Base-by-base conservation (phyloP, 768 basidiomycete genomes). In the Lyophyllum atratum region DNA sequence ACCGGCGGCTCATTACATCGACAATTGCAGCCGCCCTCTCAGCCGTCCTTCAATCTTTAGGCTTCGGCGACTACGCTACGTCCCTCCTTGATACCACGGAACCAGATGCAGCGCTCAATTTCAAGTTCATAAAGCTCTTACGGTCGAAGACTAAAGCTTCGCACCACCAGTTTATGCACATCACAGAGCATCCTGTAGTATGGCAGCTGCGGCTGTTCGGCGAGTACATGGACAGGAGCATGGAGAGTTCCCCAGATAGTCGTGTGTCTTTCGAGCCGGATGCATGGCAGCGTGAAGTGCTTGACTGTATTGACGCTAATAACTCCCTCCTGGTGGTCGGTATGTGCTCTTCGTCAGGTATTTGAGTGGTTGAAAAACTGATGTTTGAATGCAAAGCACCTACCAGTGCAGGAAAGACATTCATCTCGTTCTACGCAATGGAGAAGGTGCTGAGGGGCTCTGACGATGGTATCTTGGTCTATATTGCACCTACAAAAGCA, bases 391-490 rank as follows among this genome's bases (percentile, higher is more conserved):
- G 12, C 39, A 6, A 22, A 87, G 86, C 86, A 3, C 87, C 86
- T 0, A 88, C 86, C 1, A 86, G 85, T 68, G 87, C 86, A 0
- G 87, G 88, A 26, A 90, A 68, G 34, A 90, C 89, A 0, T 90
- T 90, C 64, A 88, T 90, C 42, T 86, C 86, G 2, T 90, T 79
- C 67, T 89, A 89, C 60, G 88, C 89, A 0, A 90, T 90, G 88
- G 87, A 89, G 66, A 80, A 81, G 59, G 74, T 88, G 14, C 70
- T 90, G 2, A 73, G 84, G 53, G 74, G 73, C 39, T 85, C 85
- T 0, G 84, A 90, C 63, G 81, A 89, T 42, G 87, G 85, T 0
- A 76, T 90, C 40, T 65, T 90, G 33, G 83, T 90, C 19, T 90
- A 90, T 65, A 80, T 90, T 42, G 88, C 89, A 0, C 89, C 89